Percentiles rank a stretch among this genome's conserved stretches.
Conservation (phyloP, 2,329 filamentous ascomycete genomes). For the Fusarium miscanthi region DNA sequence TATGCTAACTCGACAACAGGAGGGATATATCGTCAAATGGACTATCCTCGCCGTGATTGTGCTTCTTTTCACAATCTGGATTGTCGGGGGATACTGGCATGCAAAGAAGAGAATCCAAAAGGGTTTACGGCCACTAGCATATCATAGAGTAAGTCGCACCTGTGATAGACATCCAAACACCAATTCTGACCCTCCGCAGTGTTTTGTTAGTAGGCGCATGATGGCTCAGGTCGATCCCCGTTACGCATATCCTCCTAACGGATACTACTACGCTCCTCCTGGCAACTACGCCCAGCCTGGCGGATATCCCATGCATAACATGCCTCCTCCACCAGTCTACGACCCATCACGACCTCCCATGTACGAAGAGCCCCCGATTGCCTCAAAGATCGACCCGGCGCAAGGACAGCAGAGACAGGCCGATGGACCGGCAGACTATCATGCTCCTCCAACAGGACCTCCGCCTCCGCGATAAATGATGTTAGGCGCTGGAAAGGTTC, state of each 20-base stretch:
- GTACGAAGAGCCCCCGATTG: slow-evolving; percentile 63
- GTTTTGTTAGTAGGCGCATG: slow-evolving; percentile 61
- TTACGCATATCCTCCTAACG: slow-evolving; percentile 58
- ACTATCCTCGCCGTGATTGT: slow-evolving; percentile 73
- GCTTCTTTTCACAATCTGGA: slow-evolving; percentile 67
- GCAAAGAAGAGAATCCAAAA: slow-evolving; percentile 73
- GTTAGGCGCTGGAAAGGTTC: not conserved
- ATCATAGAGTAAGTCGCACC: slow-evolving; percentile 70
- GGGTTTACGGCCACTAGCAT: slow-evolving; percentile 72
- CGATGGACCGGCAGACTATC: slow-evolving; percentile 43
- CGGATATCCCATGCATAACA: slow-evolving; percentile 46
- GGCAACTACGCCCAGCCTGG: slow-evolving; percentile 39
- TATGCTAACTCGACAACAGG: slow-evolving; percentile 53
- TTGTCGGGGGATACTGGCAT: slow-evolving; percentile 76
- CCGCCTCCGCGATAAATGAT: slow-evolving; percentile 47
- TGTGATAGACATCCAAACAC: not conserved
- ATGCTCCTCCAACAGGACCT: slow-evolving; percentile 59
- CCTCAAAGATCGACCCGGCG: slow-evolving; percentile 64
- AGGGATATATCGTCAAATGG: slow-evolving; percentile 76
- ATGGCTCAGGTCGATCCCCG: slow-evolving; percentile 60
- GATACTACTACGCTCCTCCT: slow-evolving; percentile 54
- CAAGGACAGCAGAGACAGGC: slow-evolving; percentile 52
- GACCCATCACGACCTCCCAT: slow-evolving; percentile 67
- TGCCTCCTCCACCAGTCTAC: slow-evolving; percentile 68
- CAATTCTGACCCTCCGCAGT: slow-evolving; percentile 51